Base-by-base conservation (phyloP, 768 basidiomycete species). In the Sarcomyxa edulis region DNA sequence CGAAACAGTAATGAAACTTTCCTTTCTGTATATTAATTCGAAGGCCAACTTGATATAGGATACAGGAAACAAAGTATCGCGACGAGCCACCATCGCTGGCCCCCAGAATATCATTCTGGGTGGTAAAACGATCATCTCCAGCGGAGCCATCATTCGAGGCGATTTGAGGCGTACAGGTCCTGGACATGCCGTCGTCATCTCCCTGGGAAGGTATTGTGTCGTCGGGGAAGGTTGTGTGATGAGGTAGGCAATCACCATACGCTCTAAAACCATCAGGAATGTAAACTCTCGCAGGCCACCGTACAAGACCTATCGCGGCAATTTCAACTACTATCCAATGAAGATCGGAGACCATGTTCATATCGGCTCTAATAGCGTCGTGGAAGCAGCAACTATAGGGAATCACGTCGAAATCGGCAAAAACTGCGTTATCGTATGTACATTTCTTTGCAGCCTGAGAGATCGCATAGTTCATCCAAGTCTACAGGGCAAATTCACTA, bases 271-370 rank as follows among this genome's bases (percentile, higher is more conserved):
- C 7, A 14, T n/a, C 21, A 20, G 37, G 27, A 16, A 33, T 30
- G 15, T 22, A 10, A 32, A 18, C 15, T 29, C 34, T 16, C 25
- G 7, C 18, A 87, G 87, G 46, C 89, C 87, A 7, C 90, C 87
- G 3, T 88, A 90, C 59, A 90, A 91, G 61, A 91, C 88, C 0
- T 92, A 91, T 57, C 78, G 88, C 36, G 87, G 86, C 44, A 82
- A 85, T 46, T 90, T 91, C 70, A 96, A 97, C 54, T 97, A 94
- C 62, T 97, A 98, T 53, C 95, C 95, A 5, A 91, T 97, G 83
- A 92, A 94, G 57, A 81, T 99, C 7, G 90, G 91, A 3, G 94
- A 98, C 61, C 81, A 90, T 54, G 96, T 98, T 16, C 84, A 95
- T 45, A 89, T 99, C 31, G 95, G 94, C 11, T 78, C 85, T n/a